Conservation (phyloP, 768 basidiomycete species). For the Aureoboletus auriporus region DNA sequence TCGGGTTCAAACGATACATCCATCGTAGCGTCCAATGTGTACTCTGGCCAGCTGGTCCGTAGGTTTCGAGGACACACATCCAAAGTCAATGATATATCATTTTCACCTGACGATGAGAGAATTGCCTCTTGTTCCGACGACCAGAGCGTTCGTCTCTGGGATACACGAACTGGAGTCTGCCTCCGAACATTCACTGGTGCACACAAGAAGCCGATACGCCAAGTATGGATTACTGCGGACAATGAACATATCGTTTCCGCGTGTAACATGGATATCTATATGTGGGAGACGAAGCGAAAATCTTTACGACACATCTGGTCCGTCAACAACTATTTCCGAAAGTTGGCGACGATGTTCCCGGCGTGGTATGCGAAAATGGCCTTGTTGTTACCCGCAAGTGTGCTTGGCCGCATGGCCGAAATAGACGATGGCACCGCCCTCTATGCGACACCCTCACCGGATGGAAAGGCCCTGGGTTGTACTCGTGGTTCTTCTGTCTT, state of each 20-base stretch:
- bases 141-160: conserved; percentile 22
- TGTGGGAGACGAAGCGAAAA: conserved; percentile 10
- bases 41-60: conserved; percentile 6
- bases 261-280: conserved; percentile 12
- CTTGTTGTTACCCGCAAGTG: background rate
- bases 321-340: conserved; percentile 5
- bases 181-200: conserved; percentile 9
- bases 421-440: conserved; percentile 8
- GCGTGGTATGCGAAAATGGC: conserved; percentile 14
- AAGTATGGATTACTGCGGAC: conserved; percentile 18
- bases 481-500: background rate
- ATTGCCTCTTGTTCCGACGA: conserved; percentile 23
- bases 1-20: conserved; percentile 13
- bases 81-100: conserved; percentile 16
- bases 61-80: conserved; percentile 15
- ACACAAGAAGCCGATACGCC: conserved; percentile 14
- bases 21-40: conserved; percentile 11
- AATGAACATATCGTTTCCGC: conserved; percentile 9
- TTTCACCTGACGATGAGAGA: conserved; percentile 15
- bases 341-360: conserved; percentile 6
- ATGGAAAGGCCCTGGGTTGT: conserved; percentile 6
- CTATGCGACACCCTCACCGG: conserved; percentile 5
- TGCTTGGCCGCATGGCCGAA: conserved; percentile 6
- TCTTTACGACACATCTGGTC: conserved; percentile 14
- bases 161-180: conserved; percentile 15